Percentiles rank a stretch among this genome's conserved stretches.
Evolutionary conservation across 2,329 filamentous ascomycete genomes (phyloP).

Genomic region (Scolecobasidium constrictum): DNA sequence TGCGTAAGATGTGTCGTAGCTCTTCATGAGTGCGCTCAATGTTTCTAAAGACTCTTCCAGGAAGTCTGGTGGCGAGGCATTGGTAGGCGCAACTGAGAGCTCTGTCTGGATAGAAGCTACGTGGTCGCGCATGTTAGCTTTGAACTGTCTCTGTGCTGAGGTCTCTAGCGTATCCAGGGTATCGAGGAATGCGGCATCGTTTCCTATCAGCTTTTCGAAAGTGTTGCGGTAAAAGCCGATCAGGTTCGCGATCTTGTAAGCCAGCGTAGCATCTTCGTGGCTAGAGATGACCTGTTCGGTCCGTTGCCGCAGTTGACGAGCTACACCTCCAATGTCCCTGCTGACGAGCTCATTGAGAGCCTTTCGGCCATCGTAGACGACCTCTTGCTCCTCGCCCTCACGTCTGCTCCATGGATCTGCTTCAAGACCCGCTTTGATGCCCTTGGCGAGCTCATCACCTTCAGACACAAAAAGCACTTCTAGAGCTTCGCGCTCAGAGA

Average conservation of each 20-base stretch:
- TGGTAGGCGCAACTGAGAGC: constrained; percentile 56
- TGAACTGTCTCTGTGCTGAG: constrained; percentile 74
- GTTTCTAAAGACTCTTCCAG: constrained; percentile 69
- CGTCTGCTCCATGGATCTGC: constrained; percentile 72
- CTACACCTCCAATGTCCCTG: constrained; percentile 70
- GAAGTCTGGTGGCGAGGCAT: constrained; percentile 71
- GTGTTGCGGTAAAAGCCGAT: constrained; percentile 82
- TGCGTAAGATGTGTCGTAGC: constrained; percentile 72
- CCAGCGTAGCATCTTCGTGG: constrained; percentile 78
- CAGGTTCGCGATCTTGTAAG: constrained; percentile 84
- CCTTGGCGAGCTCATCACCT: constrained; percentile 75
- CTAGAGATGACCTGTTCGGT: constrained; percentile 87
- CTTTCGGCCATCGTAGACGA: constrained; percentile 65
- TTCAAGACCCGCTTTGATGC: constrained; percentile 66
- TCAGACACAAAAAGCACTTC: constrained; percentile 87
- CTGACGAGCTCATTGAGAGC: constrained; percentile 81
- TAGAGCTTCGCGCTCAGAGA: constrained; percentile 85
- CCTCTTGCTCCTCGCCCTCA: constrained; percentile 23
- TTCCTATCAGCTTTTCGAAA: constrained; percentile 67
- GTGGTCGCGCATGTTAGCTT: constrained; percentile 68
- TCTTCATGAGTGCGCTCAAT: constrained; percentile 69
- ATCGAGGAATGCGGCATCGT: constrained; percentile 56
- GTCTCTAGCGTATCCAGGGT: constrained; percentile 58
- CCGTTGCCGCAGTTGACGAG: constrained; percentile 74
- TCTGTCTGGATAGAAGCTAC: constrained; percentile 64